Base-by-base conservation (phyloP, 164 flowering plant genomes). In the Sextonia rubra region DNA sequence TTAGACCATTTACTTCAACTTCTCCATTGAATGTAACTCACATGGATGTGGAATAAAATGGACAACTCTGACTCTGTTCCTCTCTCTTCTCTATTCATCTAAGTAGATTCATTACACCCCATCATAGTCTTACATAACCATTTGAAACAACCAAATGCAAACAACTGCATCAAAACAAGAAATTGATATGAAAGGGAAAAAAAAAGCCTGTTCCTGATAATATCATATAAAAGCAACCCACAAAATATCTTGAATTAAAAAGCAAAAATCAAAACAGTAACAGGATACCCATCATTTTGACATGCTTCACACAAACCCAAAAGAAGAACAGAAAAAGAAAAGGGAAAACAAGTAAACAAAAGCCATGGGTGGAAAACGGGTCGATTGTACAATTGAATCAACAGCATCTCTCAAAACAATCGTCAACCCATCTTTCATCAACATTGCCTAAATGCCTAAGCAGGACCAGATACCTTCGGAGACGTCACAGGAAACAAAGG, bases 401-500 rank as follows among this genome's bases (percentile, higher is more conserved):
- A 32, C 67, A 29, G 18, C 37, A 26, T 64, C 67, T 64, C 67
- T 29, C n/a, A 12, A 64, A 64, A 29, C 29, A 17, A 64, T 27
- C 23, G 18, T 25, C 37, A 64, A 15, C 67, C 47, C 67, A 64
- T 64, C 22, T 26, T 64, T 29, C 67, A 64, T 29, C 44, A 29
- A 64, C 67, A 64, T 29, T 64, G 37, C 67, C 44, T 25, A 64
- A 26, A 18, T 3, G 1, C 67, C 29, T 64, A 30, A 64, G 74
- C 63, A 48, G 68, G 15, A 27, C 17, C 44, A 6, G 93, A 84
- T 66, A 85, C 87, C 74, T 87, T 78, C 12, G 96, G 98, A 3
- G 97, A 89, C 12, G 94, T 84, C 23, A 91, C 82, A 7, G 98
- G 98, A 74, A 94, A 93, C n/a, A 94, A 83, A 0, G 98, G 86